These are phyloP conservation scores for Didymella pinodella DNA, from an alignment of 2,329 filamentous ascomycete species.

Conservation along the genomic window DNA sequence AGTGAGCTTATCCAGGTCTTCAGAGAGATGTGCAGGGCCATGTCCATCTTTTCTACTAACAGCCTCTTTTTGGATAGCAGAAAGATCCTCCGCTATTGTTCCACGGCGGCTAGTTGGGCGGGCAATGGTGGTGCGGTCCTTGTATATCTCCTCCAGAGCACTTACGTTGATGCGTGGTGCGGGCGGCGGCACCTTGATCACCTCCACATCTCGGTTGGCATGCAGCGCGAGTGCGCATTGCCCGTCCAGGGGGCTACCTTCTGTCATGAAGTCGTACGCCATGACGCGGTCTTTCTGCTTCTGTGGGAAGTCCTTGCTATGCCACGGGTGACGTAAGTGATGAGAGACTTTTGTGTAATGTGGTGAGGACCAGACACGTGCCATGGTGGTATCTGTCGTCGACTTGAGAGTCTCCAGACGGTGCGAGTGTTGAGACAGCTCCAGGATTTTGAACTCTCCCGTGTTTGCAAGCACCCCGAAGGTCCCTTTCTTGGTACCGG, in stretches of 20 bases:
- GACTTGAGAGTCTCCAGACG: conserved; percentile 32
- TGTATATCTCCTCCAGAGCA: conserved; percentile 55
- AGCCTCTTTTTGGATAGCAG: conserved; percentile 42
- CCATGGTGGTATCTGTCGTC: conserved; percentile 30
- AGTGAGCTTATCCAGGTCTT: conserved; percentile 40
- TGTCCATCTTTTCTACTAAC: conserved; percentile 40
- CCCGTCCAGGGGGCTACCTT: conserved; percentile 54
- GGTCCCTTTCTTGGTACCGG: conserved; percentile 64
- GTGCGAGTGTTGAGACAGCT: conserved; percentile 61
- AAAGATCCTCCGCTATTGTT: conserved; percentile 47
- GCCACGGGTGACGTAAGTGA: conserved; percentile 55
- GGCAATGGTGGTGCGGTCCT: conserved; percentile 42
- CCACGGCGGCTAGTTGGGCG: conserved; percentile 42
- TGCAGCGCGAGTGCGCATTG: conserved; percentile 63
- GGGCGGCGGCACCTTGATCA: conserved; percentile 57
- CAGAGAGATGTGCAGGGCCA: conserved; percentile 38
- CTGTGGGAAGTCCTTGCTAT: conserved; percentile 54
- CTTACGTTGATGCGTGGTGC: conserved; percentile 54
- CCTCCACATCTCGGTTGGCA: conserved; percentile 60
- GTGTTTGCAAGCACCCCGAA: conserved; percentile 67
- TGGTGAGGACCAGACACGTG: conserved; percentile 52
- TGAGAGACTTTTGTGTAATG: conserved; percentile 57
- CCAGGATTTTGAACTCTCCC: conserved; percentile 66
- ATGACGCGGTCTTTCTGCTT: conserved; percentile 61
- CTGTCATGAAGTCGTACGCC: conserved; percentile 67